Conservation (phyloP, 106 monocot genomes). For the Alisma plantagoaquatica region DNA sequence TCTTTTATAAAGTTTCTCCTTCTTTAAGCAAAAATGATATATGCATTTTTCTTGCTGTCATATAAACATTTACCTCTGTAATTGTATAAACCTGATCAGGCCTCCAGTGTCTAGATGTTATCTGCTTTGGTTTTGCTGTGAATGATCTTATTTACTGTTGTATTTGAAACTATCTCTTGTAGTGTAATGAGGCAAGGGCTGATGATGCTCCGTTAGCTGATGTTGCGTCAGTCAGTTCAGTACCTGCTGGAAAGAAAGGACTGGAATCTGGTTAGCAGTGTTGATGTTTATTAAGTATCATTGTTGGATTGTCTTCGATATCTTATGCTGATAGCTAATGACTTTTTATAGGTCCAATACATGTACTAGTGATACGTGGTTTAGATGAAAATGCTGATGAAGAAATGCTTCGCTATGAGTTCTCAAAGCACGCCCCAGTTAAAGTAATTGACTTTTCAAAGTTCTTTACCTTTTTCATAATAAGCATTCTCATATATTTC, state of each 20-base stretch:
- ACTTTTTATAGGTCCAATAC: slow-evolving; percentile 61
- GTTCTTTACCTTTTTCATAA: not conserved
- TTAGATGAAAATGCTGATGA: slow-evolving; percentile 99
- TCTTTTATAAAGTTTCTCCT: no score
- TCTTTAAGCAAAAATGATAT: no score
- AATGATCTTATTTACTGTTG: no score
- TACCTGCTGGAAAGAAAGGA: slow-evolving; percentile 56
- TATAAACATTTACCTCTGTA: no score
- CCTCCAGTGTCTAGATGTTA: no score
- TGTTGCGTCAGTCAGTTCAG: slow-evolving; percentile 40
- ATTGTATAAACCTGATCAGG: no score
- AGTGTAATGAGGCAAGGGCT: slow-evolving; percentile 89
- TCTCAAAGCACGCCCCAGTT: slow-evolving; percentile 94
- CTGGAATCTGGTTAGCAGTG: slow-evolving; percentile 48
- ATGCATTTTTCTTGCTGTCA: no score
- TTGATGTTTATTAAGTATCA: not conserved
- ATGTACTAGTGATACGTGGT: slow-evolving; percentile 97
- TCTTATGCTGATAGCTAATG: not conserved
- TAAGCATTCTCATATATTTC: not conserved
- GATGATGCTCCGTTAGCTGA: slow-evolving; percentile 88
- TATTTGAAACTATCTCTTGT: no score
- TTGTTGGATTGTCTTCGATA: not conserved
- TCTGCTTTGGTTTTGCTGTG: no score
- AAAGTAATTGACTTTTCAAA: slow-evolving; percentile 29
- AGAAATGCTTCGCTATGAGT: slow-evolving; percentile 98